Conservation (phyloP, 192 early-diverging fungal genomes). For the Kickxella alabastrina region DNA sequence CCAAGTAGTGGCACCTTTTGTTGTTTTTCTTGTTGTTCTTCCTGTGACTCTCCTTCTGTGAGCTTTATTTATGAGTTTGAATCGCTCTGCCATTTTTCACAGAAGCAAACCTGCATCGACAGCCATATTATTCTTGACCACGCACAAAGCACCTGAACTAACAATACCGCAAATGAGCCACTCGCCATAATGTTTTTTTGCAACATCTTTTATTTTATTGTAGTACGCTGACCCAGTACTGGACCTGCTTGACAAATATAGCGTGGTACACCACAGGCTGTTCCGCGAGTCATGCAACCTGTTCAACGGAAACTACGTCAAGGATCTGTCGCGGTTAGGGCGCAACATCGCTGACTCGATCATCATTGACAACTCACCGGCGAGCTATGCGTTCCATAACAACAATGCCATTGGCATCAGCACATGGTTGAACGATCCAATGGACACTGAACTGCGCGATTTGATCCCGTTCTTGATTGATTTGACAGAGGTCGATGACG, state of each 20-base stretch:
- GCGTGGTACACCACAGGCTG: conserved; percentile 85
- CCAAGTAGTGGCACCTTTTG: too few relatives aligned
- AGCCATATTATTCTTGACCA: too few relatives aligned
- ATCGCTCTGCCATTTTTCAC: too few relatives aligned
- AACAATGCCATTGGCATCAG: conserved; percentile 95
- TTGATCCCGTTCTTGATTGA: conserved; percentile 94
- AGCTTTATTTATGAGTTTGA: too few relatives aligned
- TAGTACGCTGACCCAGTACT: conserved; percentile 99
- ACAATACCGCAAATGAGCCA: too few relatives aligned
- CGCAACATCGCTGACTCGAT: conserved; percentile 78
- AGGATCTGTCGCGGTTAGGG: conserved; percentile 89
- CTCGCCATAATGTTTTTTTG: not conserved
- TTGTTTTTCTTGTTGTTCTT: too few relatives aligned
- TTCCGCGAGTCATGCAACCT: conserved; percentile 95
- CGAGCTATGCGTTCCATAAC: conserved; percentile 94
- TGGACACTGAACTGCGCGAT: conserved; percentile 93
- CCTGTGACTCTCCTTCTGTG: too few relatives aligned
- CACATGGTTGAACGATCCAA: conserved; percentile 94
- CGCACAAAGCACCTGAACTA: not conserved
- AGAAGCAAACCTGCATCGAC: too few relatives aligned
- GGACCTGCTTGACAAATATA: conserved; percentile 81
- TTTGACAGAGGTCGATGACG: conserved; percentile 81
- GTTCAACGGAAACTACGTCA: conserved; percentile 96
- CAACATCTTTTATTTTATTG: too few relatives aligned
- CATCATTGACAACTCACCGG: conserved; percentile 95